Conservation (phyloP, 1,284 basidiomycete species). For the Heterobasidion parviporum region DNA sequence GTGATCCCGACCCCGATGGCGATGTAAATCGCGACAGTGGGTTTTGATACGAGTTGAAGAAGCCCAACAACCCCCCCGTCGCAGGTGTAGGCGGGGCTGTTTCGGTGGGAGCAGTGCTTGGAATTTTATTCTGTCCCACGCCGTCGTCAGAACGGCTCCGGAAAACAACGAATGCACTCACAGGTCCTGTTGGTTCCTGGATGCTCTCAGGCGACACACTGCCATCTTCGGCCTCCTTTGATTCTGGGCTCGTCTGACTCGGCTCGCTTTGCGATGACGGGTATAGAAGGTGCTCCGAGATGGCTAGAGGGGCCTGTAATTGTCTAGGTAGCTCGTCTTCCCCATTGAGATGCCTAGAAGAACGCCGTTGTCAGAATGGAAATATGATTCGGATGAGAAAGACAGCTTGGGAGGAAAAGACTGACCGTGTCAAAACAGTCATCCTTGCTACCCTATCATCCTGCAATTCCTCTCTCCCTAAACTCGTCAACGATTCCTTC, state of each 20-base stretch:
- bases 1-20: slow-evolving; percentile 9
- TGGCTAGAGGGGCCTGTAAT: slow-evolving; percentile 53
- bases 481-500: slow-evolving; percentile 60
- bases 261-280: slow-evolving; percentile 20
- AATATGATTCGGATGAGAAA: not conserved
- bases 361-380: not conserved
- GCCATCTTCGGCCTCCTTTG: slow-evolving; percentile 23
- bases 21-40: slow-evolving; percentile 30
- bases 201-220: slow-evolving; percentile 16
- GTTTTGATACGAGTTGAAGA: slow-evolving; percentile 38
- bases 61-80: slow-evolving; percentile 25
- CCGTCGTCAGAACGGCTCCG: not conserved
- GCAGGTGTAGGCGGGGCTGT: slow-evolving; percentile 2
- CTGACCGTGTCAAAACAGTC: slow-evolving; percentile 56
- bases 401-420: slow-evolving; percentile 6
- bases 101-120: slow-evolving; percentile 4
- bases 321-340: slow-evolving; percentile 50
- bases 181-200: slow-evolving; percentile 18
- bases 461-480: slow-evolving; percentile 67
- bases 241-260: slow-evolving; percentile 18
- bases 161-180: slow-evolving; percentile 12
- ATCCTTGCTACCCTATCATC: slow-evolving; percentile 58
- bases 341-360: slow-evolving; percentile 30
- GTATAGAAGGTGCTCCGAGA: slow-evolving; percentile 52
- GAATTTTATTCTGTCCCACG: slow-evolving; percentile 4